A percentile compares a stretch with the other conserved stretches of the same genome.
Evolutionary conservation across 1,139 yeast genomes (phyloP).

Genomic region (Taphrina pruni): DNA sequence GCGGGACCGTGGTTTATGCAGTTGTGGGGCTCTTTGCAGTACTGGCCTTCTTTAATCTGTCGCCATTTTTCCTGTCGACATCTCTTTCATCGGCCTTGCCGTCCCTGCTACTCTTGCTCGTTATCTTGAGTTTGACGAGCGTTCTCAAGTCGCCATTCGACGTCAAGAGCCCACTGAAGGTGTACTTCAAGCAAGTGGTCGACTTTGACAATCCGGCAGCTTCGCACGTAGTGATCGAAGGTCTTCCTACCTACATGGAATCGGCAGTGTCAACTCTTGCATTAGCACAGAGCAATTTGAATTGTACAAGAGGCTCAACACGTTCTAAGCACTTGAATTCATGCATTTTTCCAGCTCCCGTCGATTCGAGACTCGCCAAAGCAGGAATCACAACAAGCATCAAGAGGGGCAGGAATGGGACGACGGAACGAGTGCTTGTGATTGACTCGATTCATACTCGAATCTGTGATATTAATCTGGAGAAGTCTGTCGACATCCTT

Average conservation of each 20-base stretch:
- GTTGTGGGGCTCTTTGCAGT: constrained; percentile 19
- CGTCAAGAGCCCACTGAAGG: constrained; percentile 45
- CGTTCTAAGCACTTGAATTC: constrained; percentile 20
- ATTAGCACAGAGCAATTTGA: constrained; percentile 21
- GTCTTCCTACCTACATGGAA: constrained; percentile 38
- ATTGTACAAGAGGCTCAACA: constrained; percentile 14
- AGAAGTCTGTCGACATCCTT: constrained; percentile 24
- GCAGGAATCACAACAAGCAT: constrained; percentile 26
- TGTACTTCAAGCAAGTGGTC: constrained; percentile 45
- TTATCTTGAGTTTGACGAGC: constrained; percentile 45
- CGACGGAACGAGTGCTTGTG: constrained; percentile 10
- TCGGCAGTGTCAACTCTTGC: constrained; percentile 32
- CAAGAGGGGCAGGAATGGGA: constrained; percentile 27
- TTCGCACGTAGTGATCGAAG: constrained; percentile 36
- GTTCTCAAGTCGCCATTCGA: constrained; percentile 45
- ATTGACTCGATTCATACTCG: constrained; percentile 32
- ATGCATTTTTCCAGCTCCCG: constrained; percentile 27
- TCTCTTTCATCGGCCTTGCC: constrained; percentile 37
- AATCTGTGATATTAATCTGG: constrained; percentile 35
- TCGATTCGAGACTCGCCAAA: constrained; percentile 32
- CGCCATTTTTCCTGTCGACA: constrained; percentile 41
- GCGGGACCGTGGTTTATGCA: constrained; percentile 19
- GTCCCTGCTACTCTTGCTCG: constrained; percentile 45
- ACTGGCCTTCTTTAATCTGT: constrained; percentile 43
- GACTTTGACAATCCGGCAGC: constrained; percentile 43